Evolutionary conservation across 2,329 filamentous ascomycete genomes (phyloP).

Genomic region (Phaeosphaeriaceae sp.): DNA sequence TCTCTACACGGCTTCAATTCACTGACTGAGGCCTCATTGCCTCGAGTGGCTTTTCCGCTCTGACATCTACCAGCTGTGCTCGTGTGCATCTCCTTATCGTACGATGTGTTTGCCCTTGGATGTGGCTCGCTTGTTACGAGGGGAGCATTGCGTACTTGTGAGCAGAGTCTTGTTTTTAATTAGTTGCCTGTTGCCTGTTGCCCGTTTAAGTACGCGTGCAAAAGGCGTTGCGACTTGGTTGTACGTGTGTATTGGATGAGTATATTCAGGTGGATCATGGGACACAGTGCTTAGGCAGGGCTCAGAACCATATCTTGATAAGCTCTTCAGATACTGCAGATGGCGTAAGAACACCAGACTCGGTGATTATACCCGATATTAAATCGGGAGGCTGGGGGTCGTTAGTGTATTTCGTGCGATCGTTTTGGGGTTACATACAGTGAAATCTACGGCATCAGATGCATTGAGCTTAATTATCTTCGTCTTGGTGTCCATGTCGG

Average conservation of each 20-base stretch:
- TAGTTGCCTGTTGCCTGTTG: slow-evolving; percentile 13
- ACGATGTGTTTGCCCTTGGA: slow-evolving; percentile 17
- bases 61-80: neutral
- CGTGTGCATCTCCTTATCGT: slow-evolving; percentile 11
- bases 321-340: slow-evolving; percentile 74
- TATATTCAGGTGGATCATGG: slow-evolving; percentile 7
- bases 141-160: slow-evolving; percentile 11
- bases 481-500: slow-evolving; percentile 35
- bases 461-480: slow-evolving; percentile 31
- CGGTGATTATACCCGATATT: slow-evolving; percentile 76
- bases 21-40: neutral
- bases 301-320: slow-evolving; percentile 65
- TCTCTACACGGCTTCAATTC: neutral
- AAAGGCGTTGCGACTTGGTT: neutral
- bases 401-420: slow-evolving; percentile 3
- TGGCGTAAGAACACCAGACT: slow-evolving; percentile 73
- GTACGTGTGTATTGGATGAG: neutral
- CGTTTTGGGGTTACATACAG: slow-evolving; percentile 54
- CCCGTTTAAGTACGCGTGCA: slow-evolving; percentile 14
- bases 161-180: slow-evolving; percentile 8
- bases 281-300: slow-evolving; percentile 17
- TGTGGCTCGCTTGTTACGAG: slow-evolving; percentile 14
- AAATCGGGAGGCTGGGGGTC: slow-evolving; percentile 66
- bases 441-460: slow-evolving; percentile 71
- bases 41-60: neutral